These are phyloP conservation scores for Pyrenopolyporus hunteri DNA, from an alignment of 495 filamentous ascomycete species.

Conservation along the genomic window DNA sequence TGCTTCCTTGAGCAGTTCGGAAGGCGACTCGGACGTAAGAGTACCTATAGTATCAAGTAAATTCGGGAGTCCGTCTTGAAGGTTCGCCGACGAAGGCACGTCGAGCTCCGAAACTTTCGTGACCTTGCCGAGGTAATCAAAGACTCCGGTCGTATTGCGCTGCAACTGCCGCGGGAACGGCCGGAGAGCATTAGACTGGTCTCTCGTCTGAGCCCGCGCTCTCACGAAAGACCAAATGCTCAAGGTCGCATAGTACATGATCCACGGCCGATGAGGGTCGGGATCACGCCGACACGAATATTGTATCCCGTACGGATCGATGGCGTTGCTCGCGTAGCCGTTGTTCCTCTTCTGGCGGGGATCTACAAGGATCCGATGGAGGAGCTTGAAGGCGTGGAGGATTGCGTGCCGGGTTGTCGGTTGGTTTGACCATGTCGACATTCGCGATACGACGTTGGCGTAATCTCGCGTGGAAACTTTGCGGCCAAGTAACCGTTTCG, in stretches of 20 bases:
- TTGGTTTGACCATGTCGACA: constrained; percentile 84
- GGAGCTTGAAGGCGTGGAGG: constrained; percentile 87
- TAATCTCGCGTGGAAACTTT: constrained; percentile 84
- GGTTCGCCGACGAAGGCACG: constrained; percentile 25
- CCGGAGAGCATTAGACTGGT: constrained; percentile 33
- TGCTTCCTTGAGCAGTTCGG: constrained; percentile 53
- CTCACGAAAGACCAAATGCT: constrained; percentile 94
- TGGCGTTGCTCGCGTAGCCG: constrained; percentile 38
- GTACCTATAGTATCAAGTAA: constrained; percentile 50
- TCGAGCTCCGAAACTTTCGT: constrained; percentile 48
- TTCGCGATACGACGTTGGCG: constrained; percentile 74
- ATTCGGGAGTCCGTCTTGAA: constrained; percentile 52
- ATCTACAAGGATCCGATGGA: constrained; percentile 76
- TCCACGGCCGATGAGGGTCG: constrained; percentile 92
- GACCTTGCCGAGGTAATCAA: constrained; percentile 51
- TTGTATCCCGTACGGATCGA: constrained; percentile 39
- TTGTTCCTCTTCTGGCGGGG: constrained; percentile 45
- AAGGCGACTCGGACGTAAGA: constrained; percentile 51
- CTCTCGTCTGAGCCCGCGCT: constrained; percentile 67
- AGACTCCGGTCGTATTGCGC: constrained; percentile 30
- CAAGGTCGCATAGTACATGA: constrained; percentile 89
- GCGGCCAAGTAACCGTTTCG: constrained; percentile 80
- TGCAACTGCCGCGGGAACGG: constrained; percentile 35
- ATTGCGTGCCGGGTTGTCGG: constrained; percentile 86
- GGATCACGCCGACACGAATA: constrained; percentile 88